A percentile compares a stretch with the other conserved stretches of the same genome.
Evolutionary conservation across 768 basidiomycete genomes (phyloP).

Genomic region (Kwoniella botswanensis): DNA sequence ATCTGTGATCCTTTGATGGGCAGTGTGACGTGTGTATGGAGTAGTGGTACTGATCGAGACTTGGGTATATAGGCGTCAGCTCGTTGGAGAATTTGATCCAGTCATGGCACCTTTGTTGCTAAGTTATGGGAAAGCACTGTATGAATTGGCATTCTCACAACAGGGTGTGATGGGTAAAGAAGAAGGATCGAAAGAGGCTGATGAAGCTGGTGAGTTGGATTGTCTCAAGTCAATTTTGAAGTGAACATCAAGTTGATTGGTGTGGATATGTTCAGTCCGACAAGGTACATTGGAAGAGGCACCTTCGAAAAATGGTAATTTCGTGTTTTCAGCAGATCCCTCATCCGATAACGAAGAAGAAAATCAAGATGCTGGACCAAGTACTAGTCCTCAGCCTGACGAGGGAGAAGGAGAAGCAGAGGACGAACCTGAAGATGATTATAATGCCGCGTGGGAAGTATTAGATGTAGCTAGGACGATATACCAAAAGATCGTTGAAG

Average conservation of each 20-base stretch:
- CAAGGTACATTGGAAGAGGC: slow-evolving; percentile 26
- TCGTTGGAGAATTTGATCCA: slow-evolving; percentile 76
- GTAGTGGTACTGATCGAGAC: background rate
- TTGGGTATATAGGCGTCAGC: slow-evolving; percentile 36
- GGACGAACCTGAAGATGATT: slow-evolving; percentile 84
- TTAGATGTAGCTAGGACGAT: slow-evolving; percentile 91
- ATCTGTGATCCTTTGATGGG: background rate
- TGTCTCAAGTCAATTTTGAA: background rate
- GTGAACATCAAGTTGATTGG: background rate
- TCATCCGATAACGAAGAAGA: slow-evolving; percentile 33
- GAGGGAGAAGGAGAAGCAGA: slow-evolving; percentile 59
- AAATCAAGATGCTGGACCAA: slow-evolving; percentile 20
- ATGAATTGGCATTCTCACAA: slow-evolving; percentile 88
- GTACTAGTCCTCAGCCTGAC: slow-evolving; percentile 58
- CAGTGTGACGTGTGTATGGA: background rate
- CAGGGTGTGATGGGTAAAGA: slow-evolving; percentile 88
- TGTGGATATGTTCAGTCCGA: slow-evolving; percentile 9
- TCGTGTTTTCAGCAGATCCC: slow-evolving; percentile 33
- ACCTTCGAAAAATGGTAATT: slow-evolving; percentile 16
- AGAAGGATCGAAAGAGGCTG: slow-evolving; percentile 63
- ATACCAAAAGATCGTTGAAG: slow-evolving; percentile 71
- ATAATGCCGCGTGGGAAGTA: slow-evolving; percentile 96
- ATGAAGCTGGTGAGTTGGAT: slow-evolving; percentile 38
- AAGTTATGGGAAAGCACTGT: slow-evolving; percentile 86
- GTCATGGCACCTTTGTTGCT: slow-evolving; percentile 88